Evolutionary conservation across 169 alveolate genomes (phyloP).

Genomic region (Eimeria maxima): DNA sequence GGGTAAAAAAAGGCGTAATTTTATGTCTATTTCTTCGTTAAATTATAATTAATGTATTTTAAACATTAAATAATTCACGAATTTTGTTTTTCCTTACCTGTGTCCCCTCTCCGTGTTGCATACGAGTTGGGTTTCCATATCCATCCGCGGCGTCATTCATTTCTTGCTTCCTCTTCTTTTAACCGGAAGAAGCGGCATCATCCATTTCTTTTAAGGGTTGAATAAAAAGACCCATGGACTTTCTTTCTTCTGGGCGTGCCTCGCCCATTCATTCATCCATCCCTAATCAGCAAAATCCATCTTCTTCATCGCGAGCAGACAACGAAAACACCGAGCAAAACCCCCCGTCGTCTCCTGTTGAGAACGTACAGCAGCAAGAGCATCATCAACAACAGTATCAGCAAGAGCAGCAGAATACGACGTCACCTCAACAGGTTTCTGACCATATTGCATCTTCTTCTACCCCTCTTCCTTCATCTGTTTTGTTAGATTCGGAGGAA

Average conservation of each 20-base stretch:
- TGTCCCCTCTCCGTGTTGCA: background rate
- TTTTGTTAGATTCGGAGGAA: no score
- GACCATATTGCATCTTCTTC: background rate
- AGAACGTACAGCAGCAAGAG: no score
- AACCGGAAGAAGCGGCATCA: background rate
- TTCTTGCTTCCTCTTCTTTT: background rate
- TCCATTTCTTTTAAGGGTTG: background rate
- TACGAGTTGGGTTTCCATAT: no score
- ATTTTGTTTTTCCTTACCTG: background rate
- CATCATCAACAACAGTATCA: background rate
- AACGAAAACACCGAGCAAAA: background rate
- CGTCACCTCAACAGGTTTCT: background rate
- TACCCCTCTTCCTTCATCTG: background rate
- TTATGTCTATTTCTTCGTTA: background rate
- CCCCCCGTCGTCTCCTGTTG: background rate
- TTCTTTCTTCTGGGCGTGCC: conserved; percentile 1
- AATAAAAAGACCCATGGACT: background rate
- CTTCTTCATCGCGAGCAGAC: background rate
- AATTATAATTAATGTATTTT: no score
- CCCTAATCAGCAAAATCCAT: background rate
- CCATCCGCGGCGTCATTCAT: background rate
- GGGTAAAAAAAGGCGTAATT: background rate
- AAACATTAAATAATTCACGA: background rate
- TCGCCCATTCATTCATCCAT: background rate
- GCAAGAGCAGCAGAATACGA: background rate